Conservation (phyloP, 768 basidiomycete species). For the Artomyces pyxidatus region DNA sequence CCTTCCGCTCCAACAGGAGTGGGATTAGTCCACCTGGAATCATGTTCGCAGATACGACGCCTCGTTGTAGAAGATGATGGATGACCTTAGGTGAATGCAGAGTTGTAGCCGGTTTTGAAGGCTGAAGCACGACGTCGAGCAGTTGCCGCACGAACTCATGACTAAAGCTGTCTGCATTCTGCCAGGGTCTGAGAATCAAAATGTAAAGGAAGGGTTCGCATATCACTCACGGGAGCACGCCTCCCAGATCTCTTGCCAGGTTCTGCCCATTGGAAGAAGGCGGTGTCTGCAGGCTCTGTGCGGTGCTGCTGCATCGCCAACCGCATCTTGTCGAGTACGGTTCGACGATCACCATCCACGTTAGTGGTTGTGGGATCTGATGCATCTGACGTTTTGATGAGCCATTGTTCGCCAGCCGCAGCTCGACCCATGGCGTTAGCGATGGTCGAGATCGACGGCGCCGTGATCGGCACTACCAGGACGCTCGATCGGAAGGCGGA, state of each 20-base stretch:
- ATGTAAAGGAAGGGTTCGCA: not conserved
- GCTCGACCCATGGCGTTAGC: slow-evolving; percentile 54
- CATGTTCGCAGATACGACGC: slow-evolving; percentile 54
- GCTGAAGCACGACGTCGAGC: slow-evolving; percentile 41
- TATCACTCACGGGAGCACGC: not conserved
- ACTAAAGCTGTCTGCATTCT: slow-evolving; percentile 18
- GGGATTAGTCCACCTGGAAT: slow-evolving; percentile 49
- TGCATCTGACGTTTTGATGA: slow-evolving; percentile 20
- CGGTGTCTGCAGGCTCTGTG: slow-evolving; percentile 44
- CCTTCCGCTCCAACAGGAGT: slow-evolving; percentile 42
- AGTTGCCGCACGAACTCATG: slow-evolving; percentile 56
- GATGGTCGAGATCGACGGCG: slow-evolving; percentile 51
- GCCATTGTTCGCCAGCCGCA: slow-evolving; percentile 37
- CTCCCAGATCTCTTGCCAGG: not conserved
- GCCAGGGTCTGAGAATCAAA: not conserved
- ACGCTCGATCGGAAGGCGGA: slow-evolving; percentile 38
- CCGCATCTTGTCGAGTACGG: slow-evolving; percentile 32
- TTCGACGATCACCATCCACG: slow-evolving; percentile 20
- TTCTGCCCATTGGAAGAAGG: slow-evolving; percentile 55
- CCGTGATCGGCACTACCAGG: slow-evolving; percentile 48
- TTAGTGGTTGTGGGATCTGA: too few species aligned
- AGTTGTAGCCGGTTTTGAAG: slow-evolving; percentile 20
- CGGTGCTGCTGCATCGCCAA: slow-evolving; percentile 34
- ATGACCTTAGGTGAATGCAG: slow-evolving; percentile 52
- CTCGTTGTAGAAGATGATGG: slow-evolving; percentile 46